Conservation (phyloP, 345 rosid species). For the Schrenkiella parvula region DNA sequence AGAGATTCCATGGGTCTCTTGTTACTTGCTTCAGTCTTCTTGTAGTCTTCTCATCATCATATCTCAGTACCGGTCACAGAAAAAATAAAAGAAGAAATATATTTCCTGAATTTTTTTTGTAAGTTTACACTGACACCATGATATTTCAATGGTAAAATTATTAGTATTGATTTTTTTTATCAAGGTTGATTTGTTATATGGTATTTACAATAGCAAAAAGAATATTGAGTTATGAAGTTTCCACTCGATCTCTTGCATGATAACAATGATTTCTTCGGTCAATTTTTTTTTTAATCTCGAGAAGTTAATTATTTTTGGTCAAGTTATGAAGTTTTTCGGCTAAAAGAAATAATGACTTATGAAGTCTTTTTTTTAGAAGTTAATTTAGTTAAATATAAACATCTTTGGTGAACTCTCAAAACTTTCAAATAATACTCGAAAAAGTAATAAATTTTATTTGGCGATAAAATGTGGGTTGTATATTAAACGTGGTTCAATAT, state of each 20-base stretch:
- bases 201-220: background rate
- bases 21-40: conserved; percentile 31
- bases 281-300: background rate
- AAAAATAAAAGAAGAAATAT: background rate
- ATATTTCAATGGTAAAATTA: background rate
- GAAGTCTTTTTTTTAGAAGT: too few relatives aligned
- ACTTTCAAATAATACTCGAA: background rate
- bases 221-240: background rate
- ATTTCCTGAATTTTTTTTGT: background rate
- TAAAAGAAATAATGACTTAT: too few relatives aligned
- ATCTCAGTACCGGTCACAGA: background rate
- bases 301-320: too few relatives aligned
- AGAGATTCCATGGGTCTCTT: conserved; percentile 22
- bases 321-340: too few relatives aligned
- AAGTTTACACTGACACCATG: conserved; percentile 10
- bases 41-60: conserved; percentile 30
- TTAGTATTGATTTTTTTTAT: background rate
- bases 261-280: background rate
- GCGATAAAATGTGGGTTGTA: background rate
- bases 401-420: background rate
- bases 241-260: background rate
- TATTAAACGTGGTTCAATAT: background rate
- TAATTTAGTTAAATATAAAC: background rate
- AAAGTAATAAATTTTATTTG: background rate
- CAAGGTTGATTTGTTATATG: background rate